These are phyloP conservation scores for Emmonsiellopsis sp. DNA, from an alignment of 2,329 filamentous ascomycete species.

Conservation along the genomic window DNA sequence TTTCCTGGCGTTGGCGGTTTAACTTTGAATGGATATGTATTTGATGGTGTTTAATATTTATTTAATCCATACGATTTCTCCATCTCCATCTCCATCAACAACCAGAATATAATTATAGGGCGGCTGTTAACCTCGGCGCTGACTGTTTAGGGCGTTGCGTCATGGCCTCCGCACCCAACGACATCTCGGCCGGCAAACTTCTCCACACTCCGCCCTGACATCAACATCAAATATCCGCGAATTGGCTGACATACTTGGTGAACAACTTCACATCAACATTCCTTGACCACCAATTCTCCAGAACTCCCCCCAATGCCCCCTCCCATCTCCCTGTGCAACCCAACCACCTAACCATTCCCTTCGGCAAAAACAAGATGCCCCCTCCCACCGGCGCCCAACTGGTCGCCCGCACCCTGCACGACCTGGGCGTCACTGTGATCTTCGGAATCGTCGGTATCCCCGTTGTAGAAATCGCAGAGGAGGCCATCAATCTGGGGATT, in stretches of 20 bases:
- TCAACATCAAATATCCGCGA: not conserved
- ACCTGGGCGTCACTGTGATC: conserved; percentile 41
- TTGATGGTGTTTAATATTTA: too few relatives aligned
- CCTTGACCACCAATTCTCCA: too few relatives aligned
- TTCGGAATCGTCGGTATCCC: conserved; percentile 48
- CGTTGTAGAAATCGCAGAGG: conserved; percentile 48
- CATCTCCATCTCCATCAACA: too few relatives aligned
- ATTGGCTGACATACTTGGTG: too few relatives aligned
- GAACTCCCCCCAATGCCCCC: too few relatives aligned
- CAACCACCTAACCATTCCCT: not conserved
- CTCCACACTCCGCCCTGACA: not conserved
- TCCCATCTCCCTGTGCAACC: too few relatives aligned
- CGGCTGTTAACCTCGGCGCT: not conserved
- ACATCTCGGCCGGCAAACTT: not conserved
- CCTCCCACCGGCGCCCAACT: conserved; percentile 33
- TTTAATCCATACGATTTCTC: too few relatives aligned
- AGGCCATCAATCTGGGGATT: conserved; percentile 47
- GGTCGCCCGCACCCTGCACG: conserved; percentile 39
- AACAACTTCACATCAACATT: too few relatives aligned
- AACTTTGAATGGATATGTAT: too few relatives aligned
- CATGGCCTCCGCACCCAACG: not conserved
- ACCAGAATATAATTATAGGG: too few relatives aligned
- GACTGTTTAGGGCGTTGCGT: not conserved
- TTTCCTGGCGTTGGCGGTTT: too few relatives aligned
- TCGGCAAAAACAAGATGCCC: not conserved